phyloP scores from a whole-genome alignment of 2,329 filamentous ascomycete species.

The Teratosphaeriaceae sp. region DNA sequence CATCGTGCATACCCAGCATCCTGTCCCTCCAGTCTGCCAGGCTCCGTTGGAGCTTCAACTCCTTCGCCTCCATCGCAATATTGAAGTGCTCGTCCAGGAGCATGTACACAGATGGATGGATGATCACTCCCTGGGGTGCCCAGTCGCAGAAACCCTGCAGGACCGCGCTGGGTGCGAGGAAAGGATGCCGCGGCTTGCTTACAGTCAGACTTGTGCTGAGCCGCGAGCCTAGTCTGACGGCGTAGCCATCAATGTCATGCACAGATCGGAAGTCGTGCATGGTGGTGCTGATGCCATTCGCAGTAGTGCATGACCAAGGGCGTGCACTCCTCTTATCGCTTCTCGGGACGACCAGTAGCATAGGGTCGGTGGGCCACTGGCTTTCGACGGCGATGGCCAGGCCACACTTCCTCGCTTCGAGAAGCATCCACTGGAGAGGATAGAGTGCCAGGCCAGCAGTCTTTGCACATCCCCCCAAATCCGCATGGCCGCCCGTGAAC shows the following conservation, averaged over 20 bases:
- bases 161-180: constrained; percentile 13
- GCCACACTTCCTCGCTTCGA: constrained; percentile 28
- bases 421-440: constrained; percentile 38
- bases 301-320: constrained; percentile 12
- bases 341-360: constrained; percentile 14
- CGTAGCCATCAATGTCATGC: constrained; percentile 14
- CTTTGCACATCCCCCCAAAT: constrained; percentile 32
- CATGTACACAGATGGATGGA: constrained; percentile 30
- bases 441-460: constrained; percentile 36
- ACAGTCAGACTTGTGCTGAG: constrained; percentile 10
- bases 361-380: constrained; percentile 3
- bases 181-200: constrained; percentile 14
- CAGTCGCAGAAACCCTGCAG: constrained; percentile 18
- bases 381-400: constrained; percentile 22
- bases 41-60: constrained; percentile 20
- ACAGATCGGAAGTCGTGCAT: constrained; percentile 21
- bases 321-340: constrained; percentile 5
- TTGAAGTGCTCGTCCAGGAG: constrained; percentile 25
- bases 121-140: constrained; percentile 26
- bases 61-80: constrained; percentile 20
- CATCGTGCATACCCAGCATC: constrained; percentile 16
- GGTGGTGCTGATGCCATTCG: constrained; percentile 14
- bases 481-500: constrained; percentile 35
- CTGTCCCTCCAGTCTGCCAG: constrained; percentile 21
- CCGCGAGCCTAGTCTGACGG: constrained; percentile 11